Evolutionary conservation across 352 stramenopile genomes (phyloP).

Genomic region (Globisporangium acanthophoron): DNA sequence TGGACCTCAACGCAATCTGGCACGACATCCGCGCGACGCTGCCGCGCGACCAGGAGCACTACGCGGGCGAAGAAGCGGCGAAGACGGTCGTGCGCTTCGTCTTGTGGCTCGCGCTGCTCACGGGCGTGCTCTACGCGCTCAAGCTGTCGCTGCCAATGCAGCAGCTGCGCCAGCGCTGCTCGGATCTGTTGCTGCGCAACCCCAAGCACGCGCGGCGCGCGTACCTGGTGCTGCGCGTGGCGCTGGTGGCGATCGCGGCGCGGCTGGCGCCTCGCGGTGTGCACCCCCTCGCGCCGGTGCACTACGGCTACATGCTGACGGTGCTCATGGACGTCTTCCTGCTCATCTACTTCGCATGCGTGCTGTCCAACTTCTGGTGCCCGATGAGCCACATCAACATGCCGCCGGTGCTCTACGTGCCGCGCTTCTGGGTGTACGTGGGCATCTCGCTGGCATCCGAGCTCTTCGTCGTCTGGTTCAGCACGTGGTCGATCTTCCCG

Average conservation of each 20-base stretch:
- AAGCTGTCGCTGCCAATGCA: slow-evolving; percentile 63
- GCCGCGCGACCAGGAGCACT: slow-evolving; percentile 58
- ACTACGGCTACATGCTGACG: slow-evolving; percentile 71
- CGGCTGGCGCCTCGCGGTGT: slow-evolving; percentile 55
- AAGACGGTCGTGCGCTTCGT: slow-evolving; percentile 65
- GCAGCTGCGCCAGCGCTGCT: slow-evolving; percentile 52
- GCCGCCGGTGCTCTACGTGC: slow-evolving; percentile 67
- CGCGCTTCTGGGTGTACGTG: slow-evolving; percentile 67
- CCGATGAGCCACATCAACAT: slow-evolving; percentile 44
- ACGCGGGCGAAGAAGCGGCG: slow-evolving; percentile 57
- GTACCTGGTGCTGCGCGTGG: slow-evolving; percentile 53
- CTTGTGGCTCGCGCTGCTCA: slow-evolving; percentile 50
- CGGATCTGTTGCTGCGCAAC: slow-evolving; percentile 51
- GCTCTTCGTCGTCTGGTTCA: slow-evolving; percentile 72
- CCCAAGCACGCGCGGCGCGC: slow-evolving; percentile 35
- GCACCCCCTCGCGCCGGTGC: slow-evolving; percentile 61
- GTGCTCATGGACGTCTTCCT: slow-evolving; percentile 79
- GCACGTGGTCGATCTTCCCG: slow-evolving; percentile 70
- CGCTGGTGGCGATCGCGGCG: slow-evolving; percentile 48
- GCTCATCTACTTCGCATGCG: slow-evolving; percentile 67
- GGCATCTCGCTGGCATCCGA: slow-evolving; percentile 35
- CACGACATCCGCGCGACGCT: slow-evolving; percentile 80
- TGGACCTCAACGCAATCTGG: slow-evolving; percentile 80
- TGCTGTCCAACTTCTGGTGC: slow-evolving; percentile 80
- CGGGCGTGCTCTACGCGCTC: slow-evolving; percentile 48